A percentile compares a stretch with the other conserved stretches of the same genome.
Evolutionary conservation across 1,284 basidiomycete genomes (phyloP).

Genomic region (Pascua sp.): DNA sequence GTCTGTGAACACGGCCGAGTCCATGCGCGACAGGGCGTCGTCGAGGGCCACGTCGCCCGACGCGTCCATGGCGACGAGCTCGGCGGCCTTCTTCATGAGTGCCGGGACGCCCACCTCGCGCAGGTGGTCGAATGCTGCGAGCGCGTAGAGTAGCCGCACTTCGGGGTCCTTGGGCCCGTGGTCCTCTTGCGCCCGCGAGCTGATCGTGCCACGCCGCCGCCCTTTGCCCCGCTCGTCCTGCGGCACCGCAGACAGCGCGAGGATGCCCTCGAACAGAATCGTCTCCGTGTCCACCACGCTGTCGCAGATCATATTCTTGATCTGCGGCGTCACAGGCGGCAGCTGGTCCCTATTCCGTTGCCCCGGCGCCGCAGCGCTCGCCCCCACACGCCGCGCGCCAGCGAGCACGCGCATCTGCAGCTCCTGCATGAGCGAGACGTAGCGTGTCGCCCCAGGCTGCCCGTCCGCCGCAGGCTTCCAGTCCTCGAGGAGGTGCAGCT

Average conservation of each 20-base stretch:
- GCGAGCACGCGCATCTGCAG: constrained; percentile 82
- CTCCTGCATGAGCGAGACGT: constrained; percentile 68
- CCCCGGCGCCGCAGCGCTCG: not conserved
- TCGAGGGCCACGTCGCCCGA: constrained; percentile 73
- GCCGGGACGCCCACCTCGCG: constrained; percentile 67
- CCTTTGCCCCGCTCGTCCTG: not conserved
- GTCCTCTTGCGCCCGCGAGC: not conserved
- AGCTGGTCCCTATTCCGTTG: not conserved
- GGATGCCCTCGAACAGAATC: constrained; percentile 82
- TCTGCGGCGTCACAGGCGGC: constrained; percentile 35
- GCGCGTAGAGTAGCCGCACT: constrained; percentile 77
- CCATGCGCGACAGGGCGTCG: constrained; percentile 64
- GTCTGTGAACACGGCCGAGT: constrained; percentile 80
- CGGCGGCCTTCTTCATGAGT: constrained; percentile 76
- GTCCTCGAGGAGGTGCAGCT: constrained; percentile 80
- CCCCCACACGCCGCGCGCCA: constrained; percentile 57
- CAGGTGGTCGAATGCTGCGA: constrained; percentile 83
- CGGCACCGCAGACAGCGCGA: constrained; percentile 60
- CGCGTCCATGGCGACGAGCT: constrained; percentile 71
- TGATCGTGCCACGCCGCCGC: not conserved
- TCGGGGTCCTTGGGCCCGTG: constrained; percentile 56
- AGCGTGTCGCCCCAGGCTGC: constrained; percentile 51
- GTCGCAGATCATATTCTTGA: constrained; percentile 65
- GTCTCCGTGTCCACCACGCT: constrained; percentile 85
- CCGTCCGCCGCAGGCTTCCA: constrained; percentile 62